These are phyloP conservation scores for Globisporangium spinosum DNA, from an alignment of 352 stramenopile species.

Conservation along the genomic window DNA sequence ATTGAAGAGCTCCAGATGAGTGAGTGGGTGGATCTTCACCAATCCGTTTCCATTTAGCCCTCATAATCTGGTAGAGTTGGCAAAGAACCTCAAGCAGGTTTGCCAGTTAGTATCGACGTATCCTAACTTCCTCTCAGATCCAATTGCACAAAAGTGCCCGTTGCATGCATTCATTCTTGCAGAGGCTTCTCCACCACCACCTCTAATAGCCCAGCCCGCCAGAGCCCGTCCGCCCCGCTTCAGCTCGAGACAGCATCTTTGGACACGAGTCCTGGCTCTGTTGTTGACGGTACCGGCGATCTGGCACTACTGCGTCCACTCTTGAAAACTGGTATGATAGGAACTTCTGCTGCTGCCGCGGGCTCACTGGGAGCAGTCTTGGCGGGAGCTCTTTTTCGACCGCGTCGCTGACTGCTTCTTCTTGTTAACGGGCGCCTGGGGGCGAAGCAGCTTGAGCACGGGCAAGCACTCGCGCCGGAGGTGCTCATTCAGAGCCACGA, in stretches of 20 bases:
- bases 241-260: no score
- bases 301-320: no score
- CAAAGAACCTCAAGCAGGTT: neutral
- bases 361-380: neutral
- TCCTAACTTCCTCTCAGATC: neutral
- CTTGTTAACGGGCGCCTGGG: conserved; percentile 8
- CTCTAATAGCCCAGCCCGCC: neutral
- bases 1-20: neutral
- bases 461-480: conserved; percentile 55
- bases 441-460: conserved; percentile 49
- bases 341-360: neutral
- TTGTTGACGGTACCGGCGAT: no score
- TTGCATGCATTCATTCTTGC: neutral
- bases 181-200: neutral
- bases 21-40: no score
- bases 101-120: neutral
- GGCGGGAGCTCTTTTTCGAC: neutral
- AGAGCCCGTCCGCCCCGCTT: no score
- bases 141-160: neutral
- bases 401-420: neutral
- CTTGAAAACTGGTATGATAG: neutral
- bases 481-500: conserved; percentile 61
- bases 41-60: neutral
- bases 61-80: neutral
- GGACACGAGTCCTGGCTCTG: no score